A percentile compares a stretch with the other conserved stretches of the same genome.
Evolutionary conservation across 2,329 filamentous ascomycete species (phyloP).

Genomic region (Graphium sp.): DNA sequence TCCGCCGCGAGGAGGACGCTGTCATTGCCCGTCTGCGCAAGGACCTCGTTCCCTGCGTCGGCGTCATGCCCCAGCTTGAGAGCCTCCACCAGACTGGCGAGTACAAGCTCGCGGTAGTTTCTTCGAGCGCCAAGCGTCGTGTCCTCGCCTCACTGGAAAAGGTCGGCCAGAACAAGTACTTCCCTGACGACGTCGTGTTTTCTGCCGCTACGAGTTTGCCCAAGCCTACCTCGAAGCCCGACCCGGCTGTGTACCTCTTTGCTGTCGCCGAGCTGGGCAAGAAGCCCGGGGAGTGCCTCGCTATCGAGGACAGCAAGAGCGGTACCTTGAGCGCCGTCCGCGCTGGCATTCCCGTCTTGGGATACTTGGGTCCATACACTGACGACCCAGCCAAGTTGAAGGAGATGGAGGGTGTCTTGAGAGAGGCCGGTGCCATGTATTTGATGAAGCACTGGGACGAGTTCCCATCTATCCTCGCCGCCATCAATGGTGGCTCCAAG

Average conservation of each 20-base stretch:
- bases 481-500: slow-evolving; percentile 26
- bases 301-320: slow-evolving; percentile 79
- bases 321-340: slow-evolving; percentile 59
- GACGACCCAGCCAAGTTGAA: slow-evolving; percentile 37
- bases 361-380: slow-evolving; percentile 66
- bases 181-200: slow-evolving; percentile 59
- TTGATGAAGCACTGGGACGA: slow-evolving; percentile 45
- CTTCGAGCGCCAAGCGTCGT: slow-evolving; percentile 60
- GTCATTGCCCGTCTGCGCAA: slow-evolving; percentile 67
- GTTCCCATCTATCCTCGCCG: slow-evolving; percentile 28
- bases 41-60: slow-evolving; percentile 49
- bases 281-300: slow-evolving; percentile 54
- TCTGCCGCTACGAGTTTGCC: slow-evolving; percentile 65
- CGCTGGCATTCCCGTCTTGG: slow-evolving; percentile 66
- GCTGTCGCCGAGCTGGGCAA: slow-evolving; percentile 60
- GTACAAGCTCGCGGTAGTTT: slow-evolving; percentile 67
- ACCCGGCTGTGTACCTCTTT: slow-evolving; percentile 74
- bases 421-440: slow-evolving; percentile 41
- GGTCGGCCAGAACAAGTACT: slow-evolving; percentile 66
- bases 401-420: slow-evolving; percentile 47
- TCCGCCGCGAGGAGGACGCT: slow-evolving; percentile 61
- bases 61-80: slow-evolving; percentile 51
- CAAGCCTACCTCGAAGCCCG: slow-evolving; percentile 75
- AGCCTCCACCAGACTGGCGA: slow-evolving; percentile 40
- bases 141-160: slow-evolving; percentile 66